Conservation (phyloP, 164 flowering plant genomes). For the Vitis cinerea region DNA sequence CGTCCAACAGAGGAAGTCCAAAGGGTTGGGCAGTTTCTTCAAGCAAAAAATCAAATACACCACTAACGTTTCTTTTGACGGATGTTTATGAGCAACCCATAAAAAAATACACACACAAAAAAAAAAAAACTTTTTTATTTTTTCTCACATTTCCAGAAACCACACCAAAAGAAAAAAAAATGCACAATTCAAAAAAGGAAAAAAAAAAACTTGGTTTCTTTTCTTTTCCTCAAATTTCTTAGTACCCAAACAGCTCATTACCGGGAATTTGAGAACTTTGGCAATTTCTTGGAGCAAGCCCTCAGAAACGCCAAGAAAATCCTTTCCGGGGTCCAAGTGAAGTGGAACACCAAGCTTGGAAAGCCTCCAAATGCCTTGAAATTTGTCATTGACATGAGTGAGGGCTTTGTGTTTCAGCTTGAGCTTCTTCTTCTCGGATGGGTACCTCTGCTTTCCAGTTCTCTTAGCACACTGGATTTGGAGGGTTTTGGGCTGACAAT, state of each 20-base stretch:
- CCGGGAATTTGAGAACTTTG: conserved; percentile 89
- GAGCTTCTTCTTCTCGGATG: conserved; percentile 94
- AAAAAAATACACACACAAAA: no score
- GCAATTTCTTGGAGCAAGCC: conserved; percentile 73
- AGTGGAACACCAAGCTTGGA: conserved; percentile 75
- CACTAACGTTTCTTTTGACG: no score
- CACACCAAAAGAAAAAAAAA: neutral
- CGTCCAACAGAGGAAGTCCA: neutral
- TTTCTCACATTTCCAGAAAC: no score
- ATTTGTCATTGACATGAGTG: conserved; percentile 40
- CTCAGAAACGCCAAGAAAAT: conserved; percentile 57
- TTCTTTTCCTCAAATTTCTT: neutral
- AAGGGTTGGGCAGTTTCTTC: no score
- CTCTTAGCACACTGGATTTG: conserved; percentile 58
- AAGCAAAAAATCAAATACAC: no score
- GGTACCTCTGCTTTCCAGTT: conserved; percentile 81
- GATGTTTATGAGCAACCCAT: no score
- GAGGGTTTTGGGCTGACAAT: conserved; percentile 22
- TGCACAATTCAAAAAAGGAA: no score
- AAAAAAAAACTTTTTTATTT: no score
- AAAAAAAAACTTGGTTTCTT: no score
- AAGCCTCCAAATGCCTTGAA: conserved; percentile 79
- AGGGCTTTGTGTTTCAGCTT: conserved; percentile 35
- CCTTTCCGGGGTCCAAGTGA: conserved; percentile 81
- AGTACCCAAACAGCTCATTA: conserved; percentile 15